Conservation (phyloP, 345 rosid genomes). For the Angophora floribunda region DNA sequence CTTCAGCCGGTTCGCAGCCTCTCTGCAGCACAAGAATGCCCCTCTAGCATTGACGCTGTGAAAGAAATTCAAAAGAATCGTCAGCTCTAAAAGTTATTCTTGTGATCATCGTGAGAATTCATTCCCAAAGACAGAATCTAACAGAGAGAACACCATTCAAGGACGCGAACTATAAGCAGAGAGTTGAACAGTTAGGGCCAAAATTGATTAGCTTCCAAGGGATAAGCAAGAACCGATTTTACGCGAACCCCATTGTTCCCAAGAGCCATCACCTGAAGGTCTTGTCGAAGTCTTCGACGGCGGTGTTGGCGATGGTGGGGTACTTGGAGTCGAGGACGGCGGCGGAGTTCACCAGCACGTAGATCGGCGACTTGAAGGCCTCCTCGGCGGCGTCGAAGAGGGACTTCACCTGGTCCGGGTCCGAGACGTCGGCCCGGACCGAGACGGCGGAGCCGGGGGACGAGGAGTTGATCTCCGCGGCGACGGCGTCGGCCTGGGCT, state of each 20-base stretch:
- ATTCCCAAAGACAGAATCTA: not conserved
- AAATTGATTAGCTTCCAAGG: not conserved
- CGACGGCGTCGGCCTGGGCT: slow-evolving; percentile 13
- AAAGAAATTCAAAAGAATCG: not conserved
- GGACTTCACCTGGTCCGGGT: slow-evolving; percentile 24
- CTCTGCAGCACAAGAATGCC: slow-evolving; percentile 10
- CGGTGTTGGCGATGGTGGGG: slow-evolving; percentile 21
- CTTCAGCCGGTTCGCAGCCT: slow-evolving; percentile 3
- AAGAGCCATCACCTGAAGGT: slow-evolving; percentile 9
- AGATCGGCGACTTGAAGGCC: slow-evolving; percentile 14
- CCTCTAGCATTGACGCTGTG: slow-evolving; percentile 5
- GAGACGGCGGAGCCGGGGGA: slow-evolving; percentile 4
- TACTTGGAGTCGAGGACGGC: slow-evolving; percentile 15
- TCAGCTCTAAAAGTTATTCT: not conserved
- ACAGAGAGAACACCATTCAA: not conserved
- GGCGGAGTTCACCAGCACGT: slow-evolving; percentile 27
- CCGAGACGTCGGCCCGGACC: slow-evolving; percentile 21
- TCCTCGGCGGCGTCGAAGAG: slow-evolving; percentile 27
- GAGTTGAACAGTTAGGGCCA: not conserved
- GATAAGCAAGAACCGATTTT: not conserved
- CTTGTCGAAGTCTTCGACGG: slow-evolving; percentile 23
- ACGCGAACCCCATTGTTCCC: not conserved
- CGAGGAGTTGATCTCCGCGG: slow-evolving; percentile 11
- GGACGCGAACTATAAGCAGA: not conserved
- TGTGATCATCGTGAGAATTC: not conserved